These are phyloP conservation scores for Penicillium concentricum DNA, from an alignment of 2,329 filamentous ascomycete species.

Conservation along the genomic window DNA sequence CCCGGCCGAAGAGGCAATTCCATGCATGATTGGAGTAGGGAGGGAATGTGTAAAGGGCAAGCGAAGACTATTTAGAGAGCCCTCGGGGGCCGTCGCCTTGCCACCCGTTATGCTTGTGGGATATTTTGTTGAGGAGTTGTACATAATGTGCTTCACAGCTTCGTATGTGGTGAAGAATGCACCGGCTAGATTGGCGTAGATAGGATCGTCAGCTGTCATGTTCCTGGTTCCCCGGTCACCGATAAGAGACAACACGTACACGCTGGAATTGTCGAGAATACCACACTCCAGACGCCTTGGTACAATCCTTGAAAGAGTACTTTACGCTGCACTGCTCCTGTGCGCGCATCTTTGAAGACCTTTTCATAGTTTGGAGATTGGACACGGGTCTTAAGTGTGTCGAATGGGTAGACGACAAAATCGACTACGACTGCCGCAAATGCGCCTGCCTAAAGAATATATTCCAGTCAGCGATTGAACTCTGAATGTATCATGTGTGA, in stretches of 20 bases:
- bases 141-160: slow-evolving; percentile 65
- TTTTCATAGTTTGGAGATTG: slow-evolving; percentile 74
- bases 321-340: slow-evolving; percentile 54
- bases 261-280: slow-evolving; percentile 84
- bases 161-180: slow-evolving; percentile 92
- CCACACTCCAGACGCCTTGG: slow-evolving; percentile 81
- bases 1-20: slow-evolving; percentile 69
- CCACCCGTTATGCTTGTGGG: slow-evolving; percentile 5
- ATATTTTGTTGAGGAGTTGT: slow-evolving; percentile 43
- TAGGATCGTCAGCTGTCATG: background rate
- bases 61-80: background rate
- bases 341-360: slow-evolving; percentile 60
- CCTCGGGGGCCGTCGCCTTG: background rate
- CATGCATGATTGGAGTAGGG: slow-evolving; percentile 69
- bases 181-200: slow-evolving; percentile 56
- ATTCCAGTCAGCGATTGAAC: background rate
- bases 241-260: slow-evolving; percentile 48
- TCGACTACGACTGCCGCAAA: slow-evolving; percentile 84
- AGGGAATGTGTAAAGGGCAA: slow-evolving; percentile 45
- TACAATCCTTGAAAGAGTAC: slow-evolving; percentile 72
- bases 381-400: slow-evolving; percentile 83
- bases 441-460: slow-evolving; percentile 66
- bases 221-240: background rate
- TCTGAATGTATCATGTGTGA: background rate
- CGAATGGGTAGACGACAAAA: slow-evolving; percentile 79